Base-by-base conservation (phyloP, 2,329 filamentous ascomycete species). In the Byssochlamys sp. region DNA sequence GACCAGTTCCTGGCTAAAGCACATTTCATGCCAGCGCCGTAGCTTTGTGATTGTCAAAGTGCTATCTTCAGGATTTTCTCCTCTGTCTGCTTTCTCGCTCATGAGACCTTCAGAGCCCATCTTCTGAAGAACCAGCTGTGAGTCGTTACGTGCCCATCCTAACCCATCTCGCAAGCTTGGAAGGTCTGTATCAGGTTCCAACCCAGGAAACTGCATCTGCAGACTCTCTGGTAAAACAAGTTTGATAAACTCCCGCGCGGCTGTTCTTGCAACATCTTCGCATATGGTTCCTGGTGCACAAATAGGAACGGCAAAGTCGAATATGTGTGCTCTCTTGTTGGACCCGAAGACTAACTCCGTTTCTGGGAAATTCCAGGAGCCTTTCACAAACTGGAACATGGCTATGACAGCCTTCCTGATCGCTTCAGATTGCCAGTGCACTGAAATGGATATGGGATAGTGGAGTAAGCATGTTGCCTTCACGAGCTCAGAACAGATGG, bases 231-330 rank as follows among this genome's bases (percentile, higher is more conserved):
- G 55, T 19, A 60, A 59, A 4, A 62, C 25, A 7, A 59, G 56
- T 10, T 61, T 57, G 4, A 66, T 50, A 28, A 65, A 66, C 48
- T 58, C 55, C n/a, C 54, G 56, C 2, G 59, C 57, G 4, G 65
- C 60, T 4, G 59, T 61, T 1, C 59, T 54, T 4, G 65, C 64
- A 6, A 60, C 58, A 53, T 63, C 59, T 27, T 66, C 61, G 33
- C 65, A 66, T 4, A 62, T 50, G 3, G 55, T 57, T 10, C 56
- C 50, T 3, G 48, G 56, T n/a, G 56, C 31, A 50, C 65, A 67
- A 28, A 67, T 59, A 1, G 65, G 65, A 6, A 64, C 62, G 7
- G 61, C 59, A n/a, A 64, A 62, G 24, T 64, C 61, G 50, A 58
- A 62, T 26, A 66, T 60, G 27, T 67, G 63, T 19, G 57, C 61